Evolutionary conservation across 768 basidiomycete genomes (phyloP).

Genomic region (Lactifluus pinguis): DNA sequence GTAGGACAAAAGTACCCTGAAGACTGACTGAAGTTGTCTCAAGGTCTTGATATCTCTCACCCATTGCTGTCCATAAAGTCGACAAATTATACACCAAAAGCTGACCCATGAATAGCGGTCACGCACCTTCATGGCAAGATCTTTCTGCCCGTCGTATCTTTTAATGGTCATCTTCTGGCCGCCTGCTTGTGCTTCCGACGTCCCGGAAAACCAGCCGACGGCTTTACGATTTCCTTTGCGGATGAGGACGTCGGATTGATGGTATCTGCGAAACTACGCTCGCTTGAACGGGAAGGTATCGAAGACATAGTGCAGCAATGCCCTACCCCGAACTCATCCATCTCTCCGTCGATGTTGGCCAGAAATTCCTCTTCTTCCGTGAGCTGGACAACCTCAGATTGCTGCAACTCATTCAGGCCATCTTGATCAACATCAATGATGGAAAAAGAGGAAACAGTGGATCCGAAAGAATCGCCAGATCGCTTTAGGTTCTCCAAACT

Average conservation of each 20-base stretch:
- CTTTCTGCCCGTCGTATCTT: conserved; percentile 34
- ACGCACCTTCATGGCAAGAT: conserved; percentile 27
- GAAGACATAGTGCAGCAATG: background rate
- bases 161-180: conserved; percentile 36
- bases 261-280: conserved; percentile 39
- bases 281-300: background rate
- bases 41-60: conserved; percentile 40
- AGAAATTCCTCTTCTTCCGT: conserved; percentile 19
- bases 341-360: background rate
- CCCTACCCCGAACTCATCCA: conserved; percentile 16
- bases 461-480: background rate
- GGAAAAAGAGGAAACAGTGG: background rate
- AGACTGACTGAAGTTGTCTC: conserved; percentile 40
- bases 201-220: conserved; percentile 41
- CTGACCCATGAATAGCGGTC: background rate
- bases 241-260: conserved; percentile 39
- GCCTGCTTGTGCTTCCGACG: conserved; percentile 32
- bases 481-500: background rate
- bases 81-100: background rate
- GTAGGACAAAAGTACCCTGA: background rate
- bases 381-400: background rate
- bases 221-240: conserved; percentile 22
- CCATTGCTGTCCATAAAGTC: conserved; percentile 33
- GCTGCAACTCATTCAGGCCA: background rate
- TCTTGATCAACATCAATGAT: conserved; percentile 1